phyloP scores from a whole-genome alignment of 768 basidiomycete genomes.

The Kwoniella mangroviensis region DNA sequence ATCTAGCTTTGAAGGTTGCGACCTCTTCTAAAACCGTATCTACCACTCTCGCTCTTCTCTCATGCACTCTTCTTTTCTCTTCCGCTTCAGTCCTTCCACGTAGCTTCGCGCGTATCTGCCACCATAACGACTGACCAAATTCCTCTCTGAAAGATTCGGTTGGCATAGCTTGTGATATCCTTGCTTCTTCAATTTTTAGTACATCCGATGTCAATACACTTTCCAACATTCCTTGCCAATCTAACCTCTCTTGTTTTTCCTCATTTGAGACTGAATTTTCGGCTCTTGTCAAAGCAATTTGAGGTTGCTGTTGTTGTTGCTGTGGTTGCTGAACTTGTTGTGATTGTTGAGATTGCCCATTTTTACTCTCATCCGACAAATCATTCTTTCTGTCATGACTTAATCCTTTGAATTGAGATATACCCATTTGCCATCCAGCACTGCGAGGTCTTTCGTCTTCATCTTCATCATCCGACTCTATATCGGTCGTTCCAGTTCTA shows the following conservation, averaged over 20 bases:
- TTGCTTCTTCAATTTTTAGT: slow-evolving; percentile 89
- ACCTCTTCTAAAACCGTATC: slow-evolving; percentile 85
- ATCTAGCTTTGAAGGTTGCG: slow-evolving; percentile 69
- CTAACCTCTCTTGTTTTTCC: slow-evolving; percentile 67
- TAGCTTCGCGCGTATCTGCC: slow-evolving; percentile 85
- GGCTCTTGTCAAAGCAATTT: neutral
- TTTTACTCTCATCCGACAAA: neutral
- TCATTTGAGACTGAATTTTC: slow-evolving; percentile 19
- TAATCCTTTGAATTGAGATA: neutral
- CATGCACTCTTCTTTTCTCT: slow-evolving; percentile 79
- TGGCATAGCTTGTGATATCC: slow-evolving; percentile 83
- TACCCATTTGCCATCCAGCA: slow-evolving; percentile 19
- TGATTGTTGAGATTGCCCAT: neutral
- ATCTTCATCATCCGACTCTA: slow-evolving; percentile 23
- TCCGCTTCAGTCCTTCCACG: slow-evolving; percentile 78
- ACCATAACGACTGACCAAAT: slow-evolving; percentile 67
- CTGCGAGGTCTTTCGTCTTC: slow-evolving; percentile 14
- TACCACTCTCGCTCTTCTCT: slow-evolving; percentile 77
- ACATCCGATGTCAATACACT: slow-evolving; percentile 94
- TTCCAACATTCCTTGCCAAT: slow-evolving; percentile 95
- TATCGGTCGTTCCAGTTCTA: neutral
- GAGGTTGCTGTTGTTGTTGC: slow-evolving; percentile 6
- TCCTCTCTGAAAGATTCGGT: slow-evolving; percentile 59
- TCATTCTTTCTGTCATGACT: neutral
- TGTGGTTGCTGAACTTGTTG: slow-evolving; percentile 2